Evolutionary conservation across 805 yeast genomes (phyloP), one percentile per base, ranked within the genome.

Genomic region (Groenewaldozyma tartarivorans): DNA sequence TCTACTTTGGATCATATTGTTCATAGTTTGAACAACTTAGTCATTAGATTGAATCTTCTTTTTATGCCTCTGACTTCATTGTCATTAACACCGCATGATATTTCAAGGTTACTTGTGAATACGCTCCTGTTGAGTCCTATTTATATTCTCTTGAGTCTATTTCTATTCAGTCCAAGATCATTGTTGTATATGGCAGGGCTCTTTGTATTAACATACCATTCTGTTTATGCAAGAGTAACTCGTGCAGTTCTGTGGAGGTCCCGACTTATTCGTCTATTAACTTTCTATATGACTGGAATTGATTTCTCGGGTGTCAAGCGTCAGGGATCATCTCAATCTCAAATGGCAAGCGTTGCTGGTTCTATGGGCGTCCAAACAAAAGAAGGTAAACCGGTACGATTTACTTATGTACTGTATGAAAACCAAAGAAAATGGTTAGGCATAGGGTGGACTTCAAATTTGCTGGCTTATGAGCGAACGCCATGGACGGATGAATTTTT

Each of bases 341-440:
- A 53, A 36, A 27, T 48, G 21, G 39, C 48, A 18, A 34, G 39
- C 33, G 39, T 44, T 4, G 38, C 48, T 19, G 41, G 44, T 11
- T 34, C 49, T 11, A 37, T 48, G 16, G 45, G 47, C 3, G 47
- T 52, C 45, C 48, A 62, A 56, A 44, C 61, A 54, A 41, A 58
- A 26, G 51, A 40, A 20, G 67, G 68, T 5, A 68, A 68, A 44
- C 73, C 77, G 20, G 87, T 85, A 22, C 64, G 88, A 42, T 92
- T 88, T 61, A 88, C 96, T 3, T 90, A 85, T 61, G 96, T 86
- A 1, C 68, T 92, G 7, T 88, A 79, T 60, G 98, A 90, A 59
- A 90, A 90, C 59, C 97, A 90, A 65, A 77, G 98, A 56, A 78
- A 94, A 53, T 90, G 98, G 98, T 69, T 90, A 31, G 97, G 96